These are phyloP conservation scores for Aaosphaeria pasadenensis DNA, from an alignment of 2,329 filamentous ascomycete genomes.

Conservation along the genomic window DNA sequence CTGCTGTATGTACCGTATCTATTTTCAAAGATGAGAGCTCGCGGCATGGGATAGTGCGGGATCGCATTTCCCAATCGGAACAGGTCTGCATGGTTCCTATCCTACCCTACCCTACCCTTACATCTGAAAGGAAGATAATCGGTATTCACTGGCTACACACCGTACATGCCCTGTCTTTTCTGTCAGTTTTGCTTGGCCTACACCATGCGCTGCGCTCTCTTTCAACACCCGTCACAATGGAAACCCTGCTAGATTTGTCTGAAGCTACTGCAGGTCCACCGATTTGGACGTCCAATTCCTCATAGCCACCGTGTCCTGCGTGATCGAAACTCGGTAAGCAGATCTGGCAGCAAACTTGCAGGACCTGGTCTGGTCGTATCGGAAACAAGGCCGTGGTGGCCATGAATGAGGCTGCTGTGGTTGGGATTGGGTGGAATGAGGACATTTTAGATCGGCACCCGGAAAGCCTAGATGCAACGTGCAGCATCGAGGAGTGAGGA, in stretches of 20 bases:
- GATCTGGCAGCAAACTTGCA: slow-evolving; percentile 6
- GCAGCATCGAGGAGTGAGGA: background rate
- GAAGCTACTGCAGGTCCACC: slow-evolving; percentile 13
- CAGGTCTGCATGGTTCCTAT: background rate
- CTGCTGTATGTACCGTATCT: no score
- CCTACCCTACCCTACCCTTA: background rate
- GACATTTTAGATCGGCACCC: background rate
- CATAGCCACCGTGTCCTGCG: background rate
- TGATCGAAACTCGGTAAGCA: slow-evolving; percentile 3
- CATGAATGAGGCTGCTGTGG: background rate
- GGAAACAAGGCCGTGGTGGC: background rate
- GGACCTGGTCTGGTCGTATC: background rate
- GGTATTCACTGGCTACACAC: background rate
- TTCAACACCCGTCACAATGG: no score
- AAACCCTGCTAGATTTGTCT: slow-evolving; percentile 1
- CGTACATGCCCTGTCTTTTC: background rate
- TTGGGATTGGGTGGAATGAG: background rate
- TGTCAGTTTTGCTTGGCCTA: background rate
- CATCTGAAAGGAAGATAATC: background rate
- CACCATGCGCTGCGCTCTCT: no score
- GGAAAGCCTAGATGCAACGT: background rate
- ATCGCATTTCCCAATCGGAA: background rate
- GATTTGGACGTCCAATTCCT: slow-evolving; percentile 9
- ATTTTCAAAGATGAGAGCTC: no score
- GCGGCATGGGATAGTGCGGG: no score